Evolutionary conservation across 176 grass and related monocot genomes (phyloP).

Genomic region (Triticum aestivum): DNA sequence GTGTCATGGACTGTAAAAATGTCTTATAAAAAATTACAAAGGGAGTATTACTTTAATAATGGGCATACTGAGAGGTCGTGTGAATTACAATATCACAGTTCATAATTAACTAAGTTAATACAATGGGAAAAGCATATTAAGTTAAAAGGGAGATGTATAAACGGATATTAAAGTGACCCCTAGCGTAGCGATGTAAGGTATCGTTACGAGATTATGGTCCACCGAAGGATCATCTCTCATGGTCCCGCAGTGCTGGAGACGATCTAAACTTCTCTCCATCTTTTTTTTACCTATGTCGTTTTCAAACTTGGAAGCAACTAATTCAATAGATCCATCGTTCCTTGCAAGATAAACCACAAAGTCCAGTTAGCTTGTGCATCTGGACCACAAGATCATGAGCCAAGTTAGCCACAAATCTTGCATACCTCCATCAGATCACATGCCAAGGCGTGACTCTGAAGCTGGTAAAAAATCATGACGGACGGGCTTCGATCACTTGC

Average conservation of each 20-base stretch:
- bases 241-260: constrained; percentile 35
- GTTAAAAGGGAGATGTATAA: neutral
- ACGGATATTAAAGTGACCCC: neutral
- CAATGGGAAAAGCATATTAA: neutral
- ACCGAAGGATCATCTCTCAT: constrained; percentile 15
- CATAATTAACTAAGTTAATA: neutral
- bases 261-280: neutral
- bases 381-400: constrained; percentile 34
- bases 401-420: constrained; percentile 21
- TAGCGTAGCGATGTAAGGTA: neutral
- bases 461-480: constrained; percentile 40
- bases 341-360: constrained; percentile 36
- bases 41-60: too few relatives aligned
- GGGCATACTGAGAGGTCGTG: neutral
- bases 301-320: constrained; percentile 45
- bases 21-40: too few relatives aligned
- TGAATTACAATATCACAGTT: neutral
- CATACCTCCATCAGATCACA: constrained; percentile 29
- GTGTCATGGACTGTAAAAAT: too few relatives aligned
- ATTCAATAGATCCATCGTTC: constrained; percentile 33
- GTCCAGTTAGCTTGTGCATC: constrained; percentile 28
- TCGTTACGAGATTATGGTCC: constrained; percentile 30
- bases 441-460: constrained; percentile 42
- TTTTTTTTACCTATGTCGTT: constrained; percentile 21
- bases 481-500: constrained; percentile 35